Evolutionary conservation across 1,139 yeast genomes (phyloP).

Genomic region (Pneumocystis wakefieldiae): DNA sequence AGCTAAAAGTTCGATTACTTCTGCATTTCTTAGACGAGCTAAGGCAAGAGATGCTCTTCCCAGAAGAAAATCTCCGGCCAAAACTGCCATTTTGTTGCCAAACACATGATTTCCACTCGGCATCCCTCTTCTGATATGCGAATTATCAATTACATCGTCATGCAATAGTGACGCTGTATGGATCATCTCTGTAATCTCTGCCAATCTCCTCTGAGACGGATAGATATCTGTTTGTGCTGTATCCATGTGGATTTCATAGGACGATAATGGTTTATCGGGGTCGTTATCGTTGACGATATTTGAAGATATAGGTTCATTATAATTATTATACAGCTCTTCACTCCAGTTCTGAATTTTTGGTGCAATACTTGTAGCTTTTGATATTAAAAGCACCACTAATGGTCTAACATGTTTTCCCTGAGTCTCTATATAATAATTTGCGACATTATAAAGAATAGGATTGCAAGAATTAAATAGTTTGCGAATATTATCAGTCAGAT

Average conservation of each 20-base stretch:
- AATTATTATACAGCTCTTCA: slow-evolving; percentile 4
- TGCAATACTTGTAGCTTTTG: slow-evolving; percentile 74
- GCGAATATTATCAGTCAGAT: slow-evolving; percentile 75
- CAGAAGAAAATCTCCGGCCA: slow-evolving; percentile 88
- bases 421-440: slow-evolving; percentile 85
- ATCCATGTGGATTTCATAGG: slow-evolving; percentile 19
- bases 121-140: slow-evolving; percentile 79
- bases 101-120: slow-evolving; percentile 89
- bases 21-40: slow-evolving; percentile 87
- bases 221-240: slow-evolving; percentile 45
- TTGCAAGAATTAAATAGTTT: slow-evolving; percentile 80
- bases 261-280: slow-evolving; percentile 40
- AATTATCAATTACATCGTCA: slow-evolving; percentile 91
- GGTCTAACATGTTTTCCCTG: slow-evolving; percentile 96
- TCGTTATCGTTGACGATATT: slow-evolving; percentile 76
- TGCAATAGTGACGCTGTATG: slow-evolving; percentile 94
- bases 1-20: slow-evolving; percentile 85
- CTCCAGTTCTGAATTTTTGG: slow-evolving; percentile 17
- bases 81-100: slow-evolving; percentile 91
- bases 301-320: slow-evolving; percentile 46
- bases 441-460: slow-evolving; percentile 77
- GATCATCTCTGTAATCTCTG: slow-evolving; percentile 96
- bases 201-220: slow-evolving; percentile 87
- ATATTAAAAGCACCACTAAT: slow-evolving; percentile 61
- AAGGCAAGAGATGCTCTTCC: slow-evolving; percentile 95